Conservation (phyloP, 2,329 filamentous ascomycete species). For the Monilinia polystroma region DNA sequence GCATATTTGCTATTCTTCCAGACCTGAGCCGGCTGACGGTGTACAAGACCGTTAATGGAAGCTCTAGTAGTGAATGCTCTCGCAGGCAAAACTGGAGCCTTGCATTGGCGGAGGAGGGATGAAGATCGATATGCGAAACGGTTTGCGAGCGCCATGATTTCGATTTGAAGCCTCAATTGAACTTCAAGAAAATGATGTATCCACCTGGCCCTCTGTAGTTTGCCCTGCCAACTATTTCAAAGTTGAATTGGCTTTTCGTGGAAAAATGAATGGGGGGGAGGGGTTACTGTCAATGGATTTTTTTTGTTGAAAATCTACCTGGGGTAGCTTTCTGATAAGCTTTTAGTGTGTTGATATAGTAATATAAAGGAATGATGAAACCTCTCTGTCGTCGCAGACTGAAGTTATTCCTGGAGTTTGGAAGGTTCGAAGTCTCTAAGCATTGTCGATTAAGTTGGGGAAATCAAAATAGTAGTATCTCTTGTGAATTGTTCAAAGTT, state of each 20-base stretch:
- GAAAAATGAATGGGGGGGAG: conserved; percentile 5
- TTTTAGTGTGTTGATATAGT: conserved; percentile 15
- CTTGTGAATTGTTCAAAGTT: not conserved
- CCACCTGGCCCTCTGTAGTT: conserved; percentile 27
- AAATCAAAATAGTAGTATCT: conserved; percentile 20
- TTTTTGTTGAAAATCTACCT: conserved; percentile 14
- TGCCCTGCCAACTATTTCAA: conserved; percentile 22
- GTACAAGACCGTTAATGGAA: conserved; percentile 30
- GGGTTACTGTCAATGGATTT: conserved; percentile 19
- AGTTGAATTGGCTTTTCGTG: conserved; percentile 9
- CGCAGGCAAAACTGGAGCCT: conserved; percentile 31
- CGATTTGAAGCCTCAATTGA: conserved; percentile 32
- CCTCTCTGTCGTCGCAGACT: conserved; percentile 21
- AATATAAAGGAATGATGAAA: conserved; percentile 23
- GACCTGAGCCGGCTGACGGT: conserved; percentile 30
- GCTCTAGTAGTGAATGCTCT: conserved; percentile 38
- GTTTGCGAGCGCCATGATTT: conserved; percentile 40
- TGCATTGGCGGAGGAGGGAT: conserved; percentile 39
- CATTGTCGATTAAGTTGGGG: conserved; percentile 31
- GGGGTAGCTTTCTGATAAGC: conserved; percentile 19
- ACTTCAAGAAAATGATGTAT: conserved; percentile 11
- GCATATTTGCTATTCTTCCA: conserved; percentile 34
- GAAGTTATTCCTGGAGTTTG: conserved; percentile 34
- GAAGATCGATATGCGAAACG: conserved; percentile 38
- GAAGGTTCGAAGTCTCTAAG: conserved; percentile 37